Evolutionary conservation across 768 basidiomycete genomes (phyloP), one percentile per base, ranked within the genome.

Genomic region (Tylopilus plumbeoviolaceoides): DNA sequence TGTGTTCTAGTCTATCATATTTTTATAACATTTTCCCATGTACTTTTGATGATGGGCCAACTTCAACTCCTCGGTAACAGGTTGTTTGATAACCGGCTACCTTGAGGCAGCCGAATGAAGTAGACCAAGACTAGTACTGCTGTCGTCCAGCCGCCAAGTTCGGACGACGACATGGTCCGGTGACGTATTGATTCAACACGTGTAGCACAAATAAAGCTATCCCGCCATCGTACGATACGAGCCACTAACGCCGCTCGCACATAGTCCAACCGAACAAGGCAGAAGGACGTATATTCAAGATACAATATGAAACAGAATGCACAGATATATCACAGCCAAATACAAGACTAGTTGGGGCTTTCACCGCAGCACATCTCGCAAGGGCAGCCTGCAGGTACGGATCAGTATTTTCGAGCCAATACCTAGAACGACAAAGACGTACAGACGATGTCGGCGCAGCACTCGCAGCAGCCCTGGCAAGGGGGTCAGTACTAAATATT

Each of bases 311-410:
- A 31, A 55, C 17, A 44, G 2, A 3, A 27, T 51, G 4, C 44
- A 47, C 20, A 42, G 18, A 51, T 1, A 35, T 3, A 45, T 62
- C 50, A 54, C 44, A 49, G 4, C 44, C 42, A 36, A 12, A 14
- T 57, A 60, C 56, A 63, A 5, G 23, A 0, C 36, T 30, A 25
- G 1, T 31, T 40, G 5, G 30, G 5, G 10, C 30, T 30, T 30
- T 30, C 30, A 30, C 30, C 84, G 66, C 85, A 87, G 66, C 81
- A 83, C 80, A 87, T 80, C 72, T 89, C 87, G 74, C 87, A 89
- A 9, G 87, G 87, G 76, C 85, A 89, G 70, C 86, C 86, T 88
- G 57, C 7, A 48, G 0, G 6, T 9, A 27, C 3, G 15, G 8
- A 8, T 58, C 41, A 65, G 56, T 3, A 27, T 30, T 30, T 28